Conservation (phyloP, 768 basidiomycete species). For the Boletus huronensis region DNA sequence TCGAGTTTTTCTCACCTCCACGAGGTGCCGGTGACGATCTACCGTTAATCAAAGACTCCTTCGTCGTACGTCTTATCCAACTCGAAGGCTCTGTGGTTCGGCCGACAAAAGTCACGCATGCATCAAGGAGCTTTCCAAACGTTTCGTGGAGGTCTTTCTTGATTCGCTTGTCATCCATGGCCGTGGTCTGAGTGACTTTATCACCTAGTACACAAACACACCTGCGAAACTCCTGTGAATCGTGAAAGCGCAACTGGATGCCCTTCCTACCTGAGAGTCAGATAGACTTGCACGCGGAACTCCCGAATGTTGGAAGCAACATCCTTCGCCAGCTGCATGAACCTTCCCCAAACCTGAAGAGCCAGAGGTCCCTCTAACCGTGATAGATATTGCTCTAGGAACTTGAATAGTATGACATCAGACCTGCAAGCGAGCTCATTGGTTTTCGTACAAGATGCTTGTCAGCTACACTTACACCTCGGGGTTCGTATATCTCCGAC, state of each 20-base stretch:
- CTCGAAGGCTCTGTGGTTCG: slow-evolving; percentile 71
- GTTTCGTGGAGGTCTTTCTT: slow-evolving; percentile 92
- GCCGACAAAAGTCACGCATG: slow-evolving; percentile 69
- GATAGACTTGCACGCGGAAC: slow-evolving; percentile 68
- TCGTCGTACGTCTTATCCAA: slow-evolving; percentile 72
- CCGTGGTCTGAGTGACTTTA: slow-evolving; percentile 84
- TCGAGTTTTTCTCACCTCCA: slow-evolving; percentile 37
- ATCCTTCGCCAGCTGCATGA: slow-evolving; percentile 76
- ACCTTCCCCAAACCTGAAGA: slow-evolving; percentile 86
- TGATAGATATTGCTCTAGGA: slow-evolving; percentile 81
- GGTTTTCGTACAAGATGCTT: neutral
- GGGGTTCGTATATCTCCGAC: slow-evolving; percentile 58
- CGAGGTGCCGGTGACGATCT: slow-evolving; percentile 67
- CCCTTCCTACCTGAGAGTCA: slow-evolving; percentile 61
- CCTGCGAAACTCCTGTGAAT: slow-evolving; percentile 35
- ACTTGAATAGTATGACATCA: slow-evolving; percentile 72
- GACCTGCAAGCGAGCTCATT: slow-evolving; percentile 44
- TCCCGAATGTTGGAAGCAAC: slow-evolving; percentile 60
- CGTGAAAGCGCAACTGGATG: neutral
- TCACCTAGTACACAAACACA: slow-evolving; percentile 78
- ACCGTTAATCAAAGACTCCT: slow-evolving; percentile 64
- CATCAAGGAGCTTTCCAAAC: slow-evolving; percentile 81
- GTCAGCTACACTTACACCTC: slow-evolving; percentile 52
- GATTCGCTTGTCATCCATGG: slow-evolving; percentile 84
- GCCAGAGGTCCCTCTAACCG: slow-evolving; percentile 88